Evolutionary conservation across 2,329 filamentous ascomycete species (phyloP), one percentile per base, ranked within the genome.

Genomic region (Curvularia eragrostidis): DNA sequence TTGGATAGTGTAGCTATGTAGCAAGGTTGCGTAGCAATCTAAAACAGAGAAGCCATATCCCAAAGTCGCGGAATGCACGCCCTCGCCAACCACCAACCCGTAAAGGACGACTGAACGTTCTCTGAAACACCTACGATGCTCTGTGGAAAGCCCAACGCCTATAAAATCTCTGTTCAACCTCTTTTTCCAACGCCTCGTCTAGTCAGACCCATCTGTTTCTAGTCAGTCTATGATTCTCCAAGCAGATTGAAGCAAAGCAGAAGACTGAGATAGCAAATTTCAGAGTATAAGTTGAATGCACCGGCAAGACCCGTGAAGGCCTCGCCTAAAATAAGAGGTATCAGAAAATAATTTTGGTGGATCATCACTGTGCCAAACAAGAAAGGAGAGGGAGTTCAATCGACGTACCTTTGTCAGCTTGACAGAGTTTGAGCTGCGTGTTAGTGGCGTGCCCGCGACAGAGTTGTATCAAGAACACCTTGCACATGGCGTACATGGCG

Each of bases 261-360:
- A n/a, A 48, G 51, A 32, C 24, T 7, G 28, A 52, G 56, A 55
- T 32, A 46, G 55, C 56, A 48, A 42, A 36, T 62, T 53, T 77
- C 75, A 77, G 73, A 72, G 69, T 59, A 70, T 73, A 73, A 70
- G 65, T 72, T 75, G 62, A 74, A 70, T 71, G 73, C 75, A 76
- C 75, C 64, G 48, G 44, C 57, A 57, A 61, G 65, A 60, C 66
- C 63, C 59, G 65, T 63, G 65, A 62, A 64, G 62, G 43, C 28
- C 83, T 87, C 32, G 51, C 46, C 48, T 69, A 67, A 69, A 64
- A 64, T 62, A 95, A 96, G 93, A 96, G 93, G 92, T 96, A 93
- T 92, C 92, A 96, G 91, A 65, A 69, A 69, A 64, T 54, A 57
- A 58, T 62, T 56, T 48, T 43, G 49, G 41, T 48, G 51, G 55